These are phyloP conservation scores for Penicillium griseofulvum DNA, from an alignment of 2,329 filamentous ascomycete species.

Conservation along the genomic window DNA sequence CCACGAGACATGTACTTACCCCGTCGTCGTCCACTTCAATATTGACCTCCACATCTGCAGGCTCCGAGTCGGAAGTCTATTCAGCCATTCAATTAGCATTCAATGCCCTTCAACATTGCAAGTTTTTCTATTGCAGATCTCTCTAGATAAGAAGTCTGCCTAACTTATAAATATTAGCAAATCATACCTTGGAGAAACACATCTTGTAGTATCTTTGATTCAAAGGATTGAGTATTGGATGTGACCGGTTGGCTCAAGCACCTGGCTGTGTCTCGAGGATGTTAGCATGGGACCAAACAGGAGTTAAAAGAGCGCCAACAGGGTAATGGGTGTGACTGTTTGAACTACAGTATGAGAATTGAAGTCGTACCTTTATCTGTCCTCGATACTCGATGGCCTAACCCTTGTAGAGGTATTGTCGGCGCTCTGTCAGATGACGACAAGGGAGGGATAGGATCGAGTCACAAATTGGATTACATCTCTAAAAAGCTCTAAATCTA, in stretches of 20 bases:
- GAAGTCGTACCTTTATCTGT: not conserved
- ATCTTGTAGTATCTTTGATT: not conserved
- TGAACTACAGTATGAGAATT: not conserved
- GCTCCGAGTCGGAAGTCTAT: not conserved
- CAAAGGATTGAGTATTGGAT: not conserved
- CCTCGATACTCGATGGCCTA: not conserved
- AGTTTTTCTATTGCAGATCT: not conserved
- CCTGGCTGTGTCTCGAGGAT: not conserved
- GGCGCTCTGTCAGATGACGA: not conserved
- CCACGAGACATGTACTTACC: not conserved
- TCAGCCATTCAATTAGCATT: not conserved
- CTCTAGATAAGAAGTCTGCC: not conserved
- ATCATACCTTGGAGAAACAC: not conserved
- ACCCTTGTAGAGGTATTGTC: not conserved
- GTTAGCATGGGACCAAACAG: not conserved
- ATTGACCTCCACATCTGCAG: not conserved
- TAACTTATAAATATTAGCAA: too few relatives aligned
- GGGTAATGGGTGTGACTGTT: too few relatives aligned
- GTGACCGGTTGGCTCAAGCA: not conserved
- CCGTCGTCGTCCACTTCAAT: not conserved
- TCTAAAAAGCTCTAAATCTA: too few relatives aligned
- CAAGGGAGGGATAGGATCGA: not conserved
- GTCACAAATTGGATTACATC: not conserved
- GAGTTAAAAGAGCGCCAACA: not conserved
- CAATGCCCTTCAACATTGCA: not conserved